phyloP scores from a whole-genome alignment of 306 rosid species.

The Coriaria nepalensis region DNA sequence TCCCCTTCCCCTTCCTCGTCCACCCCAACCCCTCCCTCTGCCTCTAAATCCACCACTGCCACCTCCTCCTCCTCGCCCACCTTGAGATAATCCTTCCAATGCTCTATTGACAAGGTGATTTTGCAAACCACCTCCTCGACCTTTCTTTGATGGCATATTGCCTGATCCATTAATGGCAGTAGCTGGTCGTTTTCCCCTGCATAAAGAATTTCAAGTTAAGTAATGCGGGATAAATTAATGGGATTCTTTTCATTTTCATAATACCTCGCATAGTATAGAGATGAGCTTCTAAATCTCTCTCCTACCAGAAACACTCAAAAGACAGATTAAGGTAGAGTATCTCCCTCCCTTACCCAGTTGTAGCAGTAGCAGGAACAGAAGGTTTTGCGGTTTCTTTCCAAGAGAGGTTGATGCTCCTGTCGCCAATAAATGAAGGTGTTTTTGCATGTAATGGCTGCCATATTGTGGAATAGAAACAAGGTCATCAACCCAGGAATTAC shows the following conservation, averaged over 20 bases:
- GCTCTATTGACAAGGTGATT: conserved; percentile 86
- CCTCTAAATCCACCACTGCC: conserved; percentile 34
- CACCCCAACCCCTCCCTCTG: conserved; percentile 57
- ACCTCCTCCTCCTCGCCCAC: conserved; percentile 46
- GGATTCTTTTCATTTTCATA: no score
- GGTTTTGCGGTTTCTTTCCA: conserved; percentile 86
- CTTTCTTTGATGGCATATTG: conserved; percentile 47
- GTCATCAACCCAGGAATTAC: no score
- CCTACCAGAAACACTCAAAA: no score
- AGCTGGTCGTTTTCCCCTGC: conserved; percentile 77
- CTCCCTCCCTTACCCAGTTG: conserved; percentile 45
- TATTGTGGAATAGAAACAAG: no score
- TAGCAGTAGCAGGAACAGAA: conserved; percentile 20
- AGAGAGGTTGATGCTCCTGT: conserved; percentile 76
- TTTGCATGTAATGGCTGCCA: conserved; percentile 45
- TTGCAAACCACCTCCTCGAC: conserved; percentile 66
- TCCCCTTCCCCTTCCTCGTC: conserved; percentile 72
- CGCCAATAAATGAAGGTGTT: conserved; percentile 78
- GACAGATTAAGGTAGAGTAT: conserved; percentile 1
- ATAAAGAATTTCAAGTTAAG: conserved; percentile 3
- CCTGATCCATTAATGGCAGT: conserved; percentile 41
- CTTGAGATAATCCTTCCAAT: conserved; percentile 61
- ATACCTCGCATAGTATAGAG: no score
- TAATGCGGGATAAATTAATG: not conserved
- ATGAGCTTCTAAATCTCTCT: no score